These are phyloP conservation scores for Clonostachys rosea DNA, from an alignment of 2,329 filamentous ascomycete species.

Conservation along the genomic window DNA sequence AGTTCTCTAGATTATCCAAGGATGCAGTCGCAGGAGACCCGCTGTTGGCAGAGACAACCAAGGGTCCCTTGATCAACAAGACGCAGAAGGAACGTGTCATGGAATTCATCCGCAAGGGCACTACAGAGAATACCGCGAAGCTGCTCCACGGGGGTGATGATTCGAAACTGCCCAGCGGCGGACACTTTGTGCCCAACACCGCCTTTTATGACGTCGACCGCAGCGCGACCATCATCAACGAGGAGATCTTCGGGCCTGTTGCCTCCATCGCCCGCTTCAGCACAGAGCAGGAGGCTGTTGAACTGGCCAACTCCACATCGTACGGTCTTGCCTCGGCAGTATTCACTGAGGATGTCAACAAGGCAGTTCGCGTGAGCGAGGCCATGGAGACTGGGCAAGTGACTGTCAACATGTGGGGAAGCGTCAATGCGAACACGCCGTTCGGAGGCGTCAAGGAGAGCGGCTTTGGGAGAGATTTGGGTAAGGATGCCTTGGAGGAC, in stretches of 20 bases:
- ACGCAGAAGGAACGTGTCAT: constrained; percentile 4
- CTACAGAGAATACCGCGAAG: constrained; percentile 11
- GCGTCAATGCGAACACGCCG: too few species aligned
- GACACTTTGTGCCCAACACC: too few species aligned
- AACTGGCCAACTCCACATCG: constrained; percentile 63
- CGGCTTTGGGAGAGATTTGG: neutral
- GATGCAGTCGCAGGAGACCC: too few species aligned
- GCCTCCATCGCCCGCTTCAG: constrained; percentile 68
- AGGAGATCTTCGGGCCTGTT: constrained; percentile 75
- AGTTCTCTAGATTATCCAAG: neutral
- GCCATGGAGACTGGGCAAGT: constrained; percentile 62
- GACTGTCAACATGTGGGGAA: constrained; percentile 40
- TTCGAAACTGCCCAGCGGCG: too few species aligned
- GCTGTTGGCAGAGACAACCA: too few species aligned
- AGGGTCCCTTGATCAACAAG: too few species aligned
- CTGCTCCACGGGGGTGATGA: too few species aligned
- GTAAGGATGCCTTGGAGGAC: neutral
- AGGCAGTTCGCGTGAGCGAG: constrained; percentile 36
- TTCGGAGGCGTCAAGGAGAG: neutral
- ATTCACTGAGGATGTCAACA: constrained; percentile 45
- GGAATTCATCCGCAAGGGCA: constrained; percentile 1
- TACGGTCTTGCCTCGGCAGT: constrained; percentile 77
- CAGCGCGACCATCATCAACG: constrained; percentile 38
- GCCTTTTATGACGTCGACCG: too few species aligned
- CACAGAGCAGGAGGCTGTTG: constrained; percentile 68